These are phyloP conservation scores for Candida morakotiae DNA, from an alignment of 805 yeast species.

Conservation along the genomic window DNA sequence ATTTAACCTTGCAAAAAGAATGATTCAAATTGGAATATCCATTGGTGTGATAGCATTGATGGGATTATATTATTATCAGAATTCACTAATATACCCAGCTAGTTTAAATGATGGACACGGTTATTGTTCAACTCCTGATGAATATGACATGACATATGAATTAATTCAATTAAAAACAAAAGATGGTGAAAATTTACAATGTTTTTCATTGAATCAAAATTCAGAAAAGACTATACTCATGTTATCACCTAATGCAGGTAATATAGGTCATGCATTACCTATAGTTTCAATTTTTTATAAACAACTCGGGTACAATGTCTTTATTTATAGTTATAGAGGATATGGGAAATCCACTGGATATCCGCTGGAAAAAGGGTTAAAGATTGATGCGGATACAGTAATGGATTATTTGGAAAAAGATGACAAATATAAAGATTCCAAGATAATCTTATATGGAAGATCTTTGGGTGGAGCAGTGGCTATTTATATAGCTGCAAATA, in stretches of 20 bases:
- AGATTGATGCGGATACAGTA: conserved; percentile 74
- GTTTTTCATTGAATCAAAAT: conserved; percentile 58
- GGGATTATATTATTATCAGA: conserved; percentile 61
- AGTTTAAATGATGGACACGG: conserved; percentile 69
- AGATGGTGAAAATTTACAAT: conserved; percentile 68
- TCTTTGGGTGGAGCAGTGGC: conserved; percentile 96
- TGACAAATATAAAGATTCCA: conserved; percentile 51
- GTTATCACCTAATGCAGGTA: conserved; percentile 92
- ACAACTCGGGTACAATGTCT: conserved; percentile 66
- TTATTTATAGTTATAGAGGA: conserved; percentile 86
- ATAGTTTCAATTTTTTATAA: conserved; percentile 66
- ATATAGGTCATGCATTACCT: conserved; percentile 87
- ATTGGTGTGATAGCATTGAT: conserved; percentile 42
- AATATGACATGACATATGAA: conserved; percentile 60
- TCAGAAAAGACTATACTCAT: conserved; percentile 68
- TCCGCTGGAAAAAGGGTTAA: conserved; percentile 76
- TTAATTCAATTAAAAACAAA: conserved; percentile 54
- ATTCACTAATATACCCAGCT: conserved; percentile 77
- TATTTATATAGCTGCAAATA: conserved; percentile 67
- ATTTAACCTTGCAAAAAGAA: conserved; percentile 18
- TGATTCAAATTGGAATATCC: conserved; percentile 40
- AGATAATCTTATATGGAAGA: conserved; percentile 75
- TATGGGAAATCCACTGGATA: conserved; percentile 78
- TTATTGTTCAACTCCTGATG: conserved; percentile 73
- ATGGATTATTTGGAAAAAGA: conserved; percentile 49